A percentile compares a stretch with the other conserved stretches of the same genome.
Evolutionary conservation across 2,329 filamentous ascomycete genomes (phyloP).

Genomic region (Fusarium albidum): DNA sequence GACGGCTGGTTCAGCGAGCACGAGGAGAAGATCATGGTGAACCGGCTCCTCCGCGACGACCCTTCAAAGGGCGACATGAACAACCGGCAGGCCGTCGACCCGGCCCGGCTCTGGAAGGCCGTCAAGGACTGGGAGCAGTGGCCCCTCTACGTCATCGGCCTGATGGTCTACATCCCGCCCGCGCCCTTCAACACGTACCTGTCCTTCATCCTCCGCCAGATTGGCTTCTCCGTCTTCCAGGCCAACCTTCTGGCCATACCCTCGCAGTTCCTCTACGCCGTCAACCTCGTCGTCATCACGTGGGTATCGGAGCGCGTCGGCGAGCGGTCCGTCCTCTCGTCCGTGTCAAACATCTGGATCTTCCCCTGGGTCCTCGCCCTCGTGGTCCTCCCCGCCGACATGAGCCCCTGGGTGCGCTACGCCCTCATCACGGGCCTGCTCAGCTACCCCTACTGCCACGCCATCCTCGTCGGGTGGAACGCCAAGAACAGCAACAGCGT

Average conservation of each 20-base stretch:
- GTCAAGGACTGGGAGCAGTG: conserved; percentile 68
- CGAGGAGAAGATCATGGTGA: conserved; percentile 66
- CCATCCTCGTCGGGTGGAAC: conserved; percentile 63
- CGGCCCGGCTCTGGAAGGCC: conserved; percentile 57
- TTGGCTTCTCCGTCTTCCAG: conserved; percentile 56
- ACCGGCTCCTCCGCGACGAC: conserved; percentile 63
- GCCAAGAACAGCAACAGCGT: conserved; percentile 70
- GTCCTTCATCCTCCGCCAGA: conserved; percentile 52
- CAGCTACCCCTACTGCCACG: conserved; percentile 56
- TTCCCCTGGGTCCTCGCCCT: conserved; percentile 58
- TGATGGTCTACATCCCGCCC: conserved; percentile 55
- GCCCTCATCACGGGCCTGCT: conserved; percentile 49
- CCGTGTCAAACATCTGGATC: conserved; percentile 58
- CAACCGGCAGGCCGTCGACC: conserved; percentile 58
- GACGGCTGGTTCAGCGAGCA: conserved; percentile 49
- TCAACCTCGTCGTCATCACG: conserved; percentile 56
- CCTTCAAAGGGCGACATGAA: conserved; percentile 68
- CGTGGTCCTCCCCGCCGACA: conserved; percentile 47
- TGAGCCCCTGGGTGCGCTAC: conserved; percentile 53
- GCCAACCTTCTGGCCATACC: conserved; percentile 57
- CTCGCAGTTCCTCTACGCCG: conserved; percentile 53
- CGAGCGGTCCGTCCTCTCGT: conserved; percentile 55
- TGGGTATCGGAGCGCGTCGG: conserved; percentile 53
- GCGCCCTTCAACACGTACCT: conserved; percentile 54
- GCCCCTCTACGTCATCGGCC: conserved; percentile 56